A percentile compares a stretch with the other conserved stretches of the same genome.
phyloP scores from a whole-genome alignment of 2,329 filamentous ascomycete species.

The Botrytis elliptica region DNA sequence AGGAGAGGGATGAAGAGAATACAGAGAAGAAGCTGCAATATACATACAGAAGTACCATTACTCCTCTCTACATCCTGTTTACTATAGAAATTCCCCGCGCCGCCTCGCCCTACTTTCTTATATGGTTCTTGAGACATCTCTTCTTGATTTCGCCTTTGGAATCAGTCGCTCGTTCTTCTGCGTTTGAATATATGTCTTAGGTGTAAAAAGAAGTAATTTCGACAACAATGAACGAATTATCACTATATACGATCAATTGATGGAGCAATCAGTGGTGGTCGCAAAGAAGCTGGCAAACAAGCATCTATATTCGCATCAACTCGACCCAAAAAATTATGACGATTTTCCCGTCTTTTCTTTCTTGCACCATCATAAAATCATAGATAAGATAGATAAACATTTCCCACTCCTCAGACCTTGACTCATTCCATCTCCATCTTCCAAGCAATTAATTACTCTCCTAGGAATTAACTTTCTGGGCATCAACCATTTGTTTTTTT shows the following conservation, averaged over 20 bases:
- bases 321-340: neutral
- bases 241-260: neutral
- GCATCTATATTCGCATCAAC: neutral
- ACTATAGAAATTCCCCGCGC: conserved; percentile 62
- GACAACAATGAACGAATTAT: neutral
- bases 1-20: neutral
- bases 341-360: neutral
- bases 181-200: neutral
- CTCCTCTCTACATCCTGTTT: conserved; percentile 48
- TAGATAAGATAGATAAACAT: neutral
- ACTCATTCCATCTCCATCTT: neutral
- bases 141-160: neutral
- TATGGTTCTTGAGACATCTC: conserved; percentile 33
- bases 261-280: neutral
- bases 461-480: neutral
- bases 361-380: neutral
- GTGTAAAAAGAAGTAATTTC: neutral
- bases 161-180: neutral
- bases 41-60: conserved; percentile 20
- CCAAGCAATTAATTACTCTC: conserved; percentile 9
- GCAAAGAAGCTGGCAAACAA: neutral
- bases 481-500: neutral
- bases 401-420: neutral
- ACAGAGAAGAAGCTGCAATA: neutral
- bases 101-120: conserved; percentile 57